Evolutionary conservation across 352 stramenopile species (phyloP).

Genomic region (Peronospora farinosa): DNA sequence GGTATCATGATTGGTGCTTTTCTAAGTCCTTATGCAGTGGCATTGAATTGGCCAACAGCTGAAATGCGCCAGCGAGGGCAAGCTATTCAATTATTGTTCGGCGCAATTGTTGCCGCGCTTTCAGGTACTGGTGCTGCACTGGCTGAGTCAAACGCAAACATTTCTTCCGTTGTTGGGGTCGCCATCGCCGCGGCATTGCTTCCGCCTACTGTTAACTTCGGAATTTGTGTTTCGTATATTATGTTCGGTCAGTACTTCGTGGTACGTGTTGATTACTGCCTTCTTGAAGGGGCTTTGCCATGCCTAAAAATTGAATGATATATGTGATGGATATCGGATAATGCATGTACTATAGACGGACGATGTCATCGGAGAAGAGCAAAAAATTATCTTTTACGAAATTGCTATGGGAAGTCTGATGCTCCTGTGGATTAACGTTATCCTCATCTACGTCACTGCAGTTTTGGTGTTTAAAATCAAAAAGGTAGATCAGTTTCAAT

Average conservation of each 20-base stretch:
- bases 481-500: conserved; percentile 77
- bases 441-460: conserved; percentile 84
- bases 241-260: conserved; percentile 83
- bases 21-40: conserved; percentile 68
- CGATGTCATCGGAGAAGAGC: conserved; percentile 71
- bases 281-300: background rate
- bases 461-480: conserved; percentile 88
- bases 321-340: background rate
- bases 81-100: conserved; percentile 75
- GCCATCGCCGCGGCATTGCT: conserved; percentile 80
- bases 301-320: background rate
- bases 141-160: conserved; percentile 83
- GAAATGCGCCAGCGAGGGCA: conserved; percentile 79
- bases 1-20: conserved; percentile 77
- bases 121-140: conserved; percentile 72
- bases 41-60: conserved; percentile 74
- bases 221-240: conserved; percentile 84
- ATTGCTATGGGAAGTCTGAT: conserved; percentile 78
- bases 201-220: conserved; percentile 79
- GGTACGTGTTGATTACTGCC: conserved; percentile 23
- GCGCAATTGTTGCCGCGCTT: conserved; percentile 67
- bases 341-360: conserved; percentile 30
- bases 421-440: conserved; percentile 84
- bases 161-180: conserved; percentile 85
- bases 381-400: conserved; percentile 83